Percentiles rank a stretch among this genome's conserved stretches.
Evolutionary conservation across 495 filamentous ascomycete genomes (phyloP).

Genomic region (Lophiostoma macrostomum): DNA sequence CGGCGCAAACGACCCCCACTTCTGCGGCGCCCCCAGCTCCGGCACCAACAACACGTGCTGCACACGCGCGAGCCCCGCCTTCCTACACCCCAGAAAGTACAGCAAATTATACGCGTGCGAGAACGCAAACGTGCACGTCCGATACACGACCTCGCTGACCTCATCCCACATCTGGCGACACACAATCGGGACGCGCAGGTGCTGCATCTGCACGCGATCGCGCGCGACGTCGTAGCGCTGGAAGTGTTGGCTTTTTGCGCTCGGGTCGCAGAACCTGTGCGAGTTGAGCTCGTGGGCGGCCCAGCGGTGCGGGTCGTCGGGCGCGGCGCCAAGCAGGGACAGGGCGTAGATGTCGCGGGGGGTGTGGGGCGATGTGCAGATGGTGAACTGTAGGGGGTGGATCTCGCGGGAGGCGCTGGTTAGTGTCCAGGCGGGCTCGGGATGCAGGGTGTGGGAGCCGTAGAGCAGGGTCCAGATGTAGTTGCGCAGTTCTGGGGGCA

Average conservation of each 20-base stretch:
- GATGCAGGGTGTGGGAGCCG: background rate
- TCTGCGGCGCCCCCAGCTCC: too few species aligned
- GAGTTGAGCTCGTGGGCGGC: background rate
- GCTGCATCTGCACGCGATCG: background rate
- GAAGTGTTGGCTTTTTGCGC: background rate
- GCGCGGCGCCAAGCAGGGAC: background rate
- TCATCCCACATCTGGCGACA: background rate
- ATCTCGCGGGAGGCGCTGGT: background rate
- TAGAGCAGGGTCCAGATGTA: background rate
- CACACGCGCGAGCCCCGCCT: background rate
- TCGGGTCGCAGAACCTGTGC: background rate
- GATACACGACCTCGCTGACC: background rate
- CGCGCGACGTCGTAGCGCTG: background rate
- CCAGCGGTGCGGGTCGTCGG: background rate
- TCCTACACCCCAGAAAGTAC: background rate
- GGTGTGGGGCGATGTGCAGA: background rate
- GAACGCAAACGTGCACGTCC: background rate
- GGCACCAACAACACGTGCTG: background rate
- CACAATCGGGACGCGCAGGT: background rate
- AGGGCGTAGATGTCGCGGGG: background rate
- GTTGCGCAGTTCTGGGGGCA: background rate
- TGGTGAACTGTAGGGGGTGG: background rate
- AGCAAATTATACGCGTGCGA: too few species aligned
- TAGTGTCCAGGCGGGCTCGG: too few species aligned
- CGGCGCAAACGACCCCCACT: too few species aligned